Base-by-base conservation (phyloP, 2,329 filamentous ascomycete species). In the Alternaria sp. region DNA sequence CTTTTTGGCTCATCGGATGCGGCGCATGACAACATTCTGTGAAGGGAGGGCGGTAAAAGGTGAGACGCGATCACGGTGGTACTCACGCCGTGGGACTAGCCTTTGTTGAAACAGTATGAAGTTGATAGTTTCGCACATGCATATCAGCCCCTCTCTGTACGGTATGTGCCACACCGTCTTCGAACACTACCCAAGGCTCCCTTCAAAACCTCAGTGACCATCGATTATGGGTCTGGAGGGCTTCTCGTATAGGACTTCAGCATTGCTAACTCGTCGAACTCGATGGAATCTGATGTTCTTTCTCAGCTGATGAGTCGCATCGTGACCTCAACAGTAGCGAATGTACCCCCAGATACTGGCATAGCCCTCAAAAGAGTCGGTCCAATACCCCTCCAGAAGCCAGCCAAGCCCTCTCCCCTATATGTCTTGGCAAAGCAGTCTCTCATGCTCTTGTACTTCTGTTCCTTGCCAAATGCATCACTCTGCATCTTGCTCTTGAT, bases 401-500 rank as follows among this genome's bases (percentile, higher is more conserved):
- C 95, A 40, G 86, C 81, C 68, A 88, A 72, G 0, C 95, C 95
- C 79, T 96, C 93, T 5, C 80, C 83, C 60, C 84, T 85, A 82
- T 86, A 96, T 2, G 90, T 96, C 83, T 96, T 88, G 58, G 83
- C 85, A 79, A 98, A 96, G 81, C 92, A 96, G 79, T 96, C 91
- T 51, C 89, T 86, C 94, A 97, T 97, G 55, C 83, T 89, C 76
- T 82, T 86, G 80, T 90, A 99, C 75, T 84, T 85, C 82, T 89
- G 88, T 63, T 85, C 80, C 48, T 77, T 78, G 2, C 91, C 92
- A 75, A 97, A 95, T 0, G 91, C 93, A 80, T 99, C 95, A 58
- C 90, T 97, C 85, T 99, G 95, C 94, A 98, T 97, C 86, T 97
- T 98, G 80, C 92, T 97, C 90, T 99, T 99, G 80, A 99, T 81